These are phyloP conservation scores for Globisporangium nodosum DNA, from an alignment of 352 stramenopile genomes.

Conservation along the genomic window DNA sequence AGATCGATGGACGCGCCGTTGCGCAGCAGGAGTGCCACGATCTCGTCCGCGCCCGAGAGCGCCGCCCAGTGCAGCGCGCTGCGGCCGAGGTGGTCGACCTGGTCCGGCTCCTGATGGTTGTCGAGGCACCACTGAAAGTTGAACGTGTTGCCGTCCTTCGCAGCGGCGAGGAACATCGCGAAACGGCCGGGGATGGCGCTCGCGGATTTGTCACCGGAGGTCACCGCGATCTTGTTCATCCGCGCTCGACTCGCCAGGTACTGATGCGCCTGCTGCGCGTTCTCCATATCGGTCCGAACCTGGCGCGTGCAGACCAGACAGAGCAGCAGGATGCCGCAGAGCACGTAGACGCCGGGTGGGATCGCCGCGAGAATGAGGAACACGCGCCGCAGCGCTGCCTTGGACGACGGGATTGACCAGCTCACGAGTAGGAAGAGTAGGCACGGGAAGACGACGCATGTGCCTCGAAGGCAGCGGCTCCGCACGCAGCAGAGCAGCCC, in stretches of 20 bases:
- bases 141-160: constrained; percentile 32
- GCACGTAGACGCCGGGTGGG: constrained; percentile 31
- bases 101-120: constrained; percentile 51
- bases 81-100: constrained; percentile 57
- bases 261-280: constrained; percentile 50
- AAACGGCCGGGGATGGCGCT: constrained; percentile 41
- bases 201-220: constrained; percentile 22
- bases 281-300: constrained; percentile 40
- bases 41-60: constrained; percentile 49
- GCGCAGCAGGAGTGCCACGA: constrained; percentile 49
- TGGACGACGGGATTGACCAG: constrained; percentile 25
- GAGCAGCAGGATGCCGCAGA: constrained; percentile 28
- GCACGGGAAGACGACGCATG: constrained; percentile 52
- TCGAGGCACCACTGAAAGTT: constrained; percentile 56
- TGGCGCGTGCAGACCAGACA: constrained; percentile 49
- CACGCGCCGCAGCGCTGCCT: constrained; percentile 17
- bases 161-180: constrained; percentile 57
- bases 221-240: constrained; percentile 51
- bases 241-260: constrained; percentile 37
- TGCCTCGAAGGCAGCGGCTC: constrained; percentile 47
- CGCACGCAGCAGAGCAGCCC: constrained; percentile 56
- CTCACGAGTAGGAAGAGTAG: constrained; percentile 49
- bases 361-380: constrained; percentile 45
- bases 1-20: constrained; percentile 67
- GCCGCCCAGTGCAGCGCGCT: constrained; percentile 65